Evolutionary conservation across 2,329 filamentous ascomycete species (phyloP).

Genomic region (Pseudopyricularia cyperi): DNA sequence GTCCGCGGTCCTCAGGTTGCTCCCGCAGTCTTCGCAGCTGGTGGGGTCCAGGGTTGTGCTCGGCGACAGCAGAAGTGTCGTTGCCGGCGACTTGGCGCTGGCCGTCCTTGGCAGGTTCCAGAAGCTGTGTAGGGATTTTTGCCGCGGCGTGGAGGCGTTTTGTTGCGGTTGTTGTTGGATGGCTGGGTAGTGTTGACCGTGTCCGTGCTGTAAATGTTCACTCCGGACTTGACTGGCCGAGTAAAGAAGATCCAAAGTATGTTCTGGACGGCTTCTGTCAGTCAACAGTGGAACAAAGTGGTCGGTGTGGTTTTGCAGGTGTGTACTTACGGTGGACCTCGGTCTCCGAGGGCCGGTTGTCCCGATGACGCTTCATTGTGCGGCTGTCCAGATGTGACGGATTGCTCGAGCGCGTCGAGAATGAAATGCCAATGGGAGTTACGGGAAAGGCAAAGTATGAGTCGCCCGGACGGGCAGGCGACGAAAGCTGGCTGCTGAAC

Average conservation of each 20-base stretch:
- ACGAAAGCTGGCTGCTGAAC: slow-evolving; percentile 27
- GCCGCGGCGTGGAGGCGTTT: slow-evolving; percentile 13
- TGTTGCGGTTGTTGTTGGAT: slow-evolving; percentile 4
- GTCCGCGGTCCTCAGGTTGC: slow-evolving; percentile 16
- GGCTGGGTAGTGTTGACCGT: slow-evolving; percentile 8
- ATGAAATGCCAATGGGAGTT: slow-evolving; percentile 20
- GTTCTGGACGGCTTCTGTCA: slow-evolving; percentile 24
- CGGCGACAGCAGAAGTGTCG: slow-evolving; percentile 9
- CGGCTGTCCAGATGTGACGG: slow-evolving; percentile 38
- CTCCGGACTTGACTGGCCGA: slow-evolving; percentile 18
- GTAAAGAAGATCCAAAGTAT: slow-evolving; percentile 44
- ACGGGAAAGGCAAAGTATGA: slow-evolving; percentile 16
- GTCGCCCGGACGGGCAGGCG: slow-evolving; percentile 19
- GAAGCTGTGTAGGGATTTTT: slow-evolving; percentile 46
- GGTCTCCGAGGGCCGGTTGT: slow-evolving; percentile 42
- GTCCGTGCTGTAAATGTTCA: slow-evolving; percentile 9
- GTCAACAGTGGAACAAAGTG: neutral
- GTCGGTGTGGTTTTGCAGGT: neutral
- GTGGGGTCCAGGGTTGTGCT: slow-evolving; percentile 11
- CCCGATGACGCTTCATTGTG: slow-evolving; percentile 48
- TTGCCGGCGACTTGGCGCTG: slow-evolving; percentile 11
- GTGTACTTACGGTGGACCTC: slow-evolving; percentile 37
- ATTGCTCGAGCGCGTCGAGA: slow-evolving; percentile 16
- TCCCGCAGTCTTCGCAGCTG: slow-evolving; percentile 40
- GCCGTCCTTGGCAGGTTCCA: slow-evolving; percentile 33